Conservation (phyloP, 371 early-diverging fungal genomes). For the Syncephalis plumigaleata region DNA sequence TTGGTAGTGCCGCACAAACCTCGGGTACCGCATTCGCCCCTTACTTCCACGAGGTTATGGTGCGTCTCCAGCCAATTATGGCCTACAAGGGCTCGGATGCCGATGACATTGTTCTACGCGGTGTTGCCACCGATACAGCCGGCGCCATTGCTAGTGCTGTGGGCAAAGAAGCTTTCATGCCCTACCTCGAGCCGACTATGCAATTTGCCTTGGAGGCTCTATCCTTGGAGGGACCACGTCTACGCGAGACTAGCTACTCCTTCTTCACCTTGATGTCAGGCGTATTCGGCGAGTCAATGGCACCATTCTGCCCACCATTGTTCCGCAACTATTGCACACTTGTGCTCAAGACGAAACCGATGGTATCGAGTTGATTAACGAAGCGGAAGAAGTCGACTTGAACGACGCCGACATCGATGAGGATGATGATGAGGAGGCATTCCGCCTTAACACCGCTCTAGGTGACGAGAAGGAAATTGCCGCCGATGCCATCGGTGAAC, state of each 20-base stretch:
- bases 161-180: slow-evolving; percentile 65
- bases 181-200: slow-evolving; percentile 55
- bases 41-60: slow-evolving; percentile 58
- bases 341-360: slow-evolving; percentile 55
- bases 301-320: slow-evolving; percentile 53
- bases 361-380: slow-evolving; percentile 16
- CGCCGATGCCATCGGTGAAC: slow-evolving; percentile 65
- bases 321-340: slow-evolving; percentile 54
- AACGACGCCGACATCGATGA: slow-evolving; percentile 21
- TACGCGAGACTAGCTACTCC: slow-evolving; percentile 71
- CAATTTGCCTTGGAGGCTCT: slow-evolving; percentile 60
- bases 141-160: slow-evolving; percentile 76
- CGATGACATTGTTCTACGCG: slow-evolving; percentile 56
- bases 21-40: slow-evolving; percentile 52
- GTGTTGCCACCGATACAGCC: slow-evolving; percentile 73
- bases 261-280: slow-evolving; percentile 72
- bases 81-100: slow-evolving; percentile 34
- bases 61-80: slow-evolving; percentile 54
- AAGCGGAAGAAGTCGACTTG: slow-evolving; percentile 7
- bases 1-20: slow-evolving; percentile 79
- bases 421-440: slow-evolving; percentile 34
- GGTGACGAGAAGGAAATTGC: slow-evolving; percentile 87
- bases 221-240: slow-evolving; percentile 41
- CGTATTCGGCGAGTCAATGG: slow-evolving; percentile 68
- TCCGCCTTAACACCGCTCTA: slow-evolving; percentile 59